phyloP scores from a whole-genome alignment of 805 yeast genomes.

The Schizosaccharomyces japonicus region DNA sequence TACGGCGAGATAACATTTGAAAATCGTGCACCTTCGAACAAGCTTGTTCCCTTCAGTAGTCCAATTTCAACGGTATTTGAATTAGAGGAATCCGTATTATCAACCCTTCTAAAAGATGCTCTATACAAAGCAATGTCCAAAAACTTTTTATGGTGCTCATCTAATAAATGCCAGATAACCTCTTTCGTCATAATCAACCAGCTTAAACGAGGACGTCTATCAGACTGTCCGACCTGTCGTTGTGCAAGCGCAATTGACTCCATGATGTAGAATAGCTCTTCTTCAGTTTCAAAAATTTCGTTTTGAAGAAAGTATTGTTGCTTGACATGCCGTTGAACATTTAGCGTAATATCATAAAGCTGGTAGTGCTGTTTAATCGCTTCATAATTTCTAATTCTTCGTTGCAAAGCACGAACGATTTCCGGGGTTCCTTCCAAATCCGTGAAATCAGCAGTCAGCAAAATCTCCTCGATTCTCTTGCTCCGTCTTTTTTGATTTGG shows the following conservation, averaged over 20 bases:
- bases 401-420: conserved; percentile 28
- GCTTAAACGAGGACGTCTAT: conserved; percentile 24
- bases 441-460: conserved; percentile 46
- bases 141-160: conserved; percentile 35
- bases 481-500: conserved; percentile 36
- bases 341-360: conserved; percentile 16
- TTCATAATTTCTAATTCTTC: conserved; percentile 21
- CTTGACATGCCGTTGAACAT: conserved; percentile 21
- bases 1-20: conserved; percentile 49
- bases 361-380: conserved; percentile 25
- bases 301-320: conserved; percentile 8
- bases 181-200: conserved; percentile 46
- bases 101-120: conserved; percentile 36
- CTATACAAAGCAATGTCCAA: conserved; percentile 44
- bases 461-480: conserved; percentile 39
- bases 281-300: conserved; percentile 11
- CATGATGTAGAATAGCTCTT: conserved; percentile 25
- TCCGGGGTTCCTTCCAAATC: conserved; percentile 28
- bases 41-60: conserved; percentile 45
- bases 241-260: conserved; percentile 21
- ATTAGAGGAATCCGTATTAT: conserved; percentile 42
- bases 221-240: conserved; percentile 14
- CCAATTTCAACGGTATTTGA: conserved; percentile 33
- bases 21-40: conserved; percentile 31
- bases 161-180: conserved; percentile 45